phyloP scores from a whole-genome alignment of 179 eudicot genomes.

The Nepenthes alata region DNA sequence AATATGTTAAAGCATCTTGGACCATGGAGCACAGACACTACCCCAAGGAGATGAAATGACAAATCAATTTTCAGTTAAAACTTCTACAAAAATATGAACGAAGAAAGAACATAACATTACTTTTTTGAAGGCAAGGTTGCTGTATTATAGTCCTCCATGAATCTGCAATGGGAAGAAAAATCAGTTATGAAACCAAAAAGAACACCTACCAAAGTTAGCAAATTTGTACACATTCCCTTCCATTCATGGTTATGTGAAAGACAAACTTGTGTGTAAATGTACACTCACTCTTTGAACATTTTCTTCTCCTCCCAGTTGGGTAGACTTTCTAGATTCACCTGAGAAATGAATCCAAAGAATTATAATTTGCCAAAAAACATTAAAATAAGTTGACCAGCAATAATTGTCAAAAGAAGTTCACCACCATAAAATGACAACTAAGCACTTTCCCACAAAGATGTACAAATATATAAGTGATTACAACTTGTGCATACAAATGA shows the following conservation, averaged over 20 bases:
- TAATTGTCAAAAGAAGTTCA: background rate
- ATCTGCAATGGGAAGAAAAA: conserved; percentile 33
- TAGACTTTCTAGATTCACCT: conserved; percentile 93
- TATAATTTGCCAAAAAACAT: background rate
- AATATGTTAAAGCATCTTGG: no score
- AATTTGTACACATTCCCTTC: background rate
- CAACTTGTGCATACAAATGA: background rate
- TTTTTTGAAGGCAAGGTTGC: conserved; percentile 91
- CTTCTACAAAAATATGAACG: background rate
- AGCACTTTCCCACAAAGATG: background rate
- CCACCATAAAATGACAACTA: background rate
- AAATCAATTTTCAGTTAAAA: background rate
- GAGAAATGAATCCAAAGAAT: conserved; percentile 4
- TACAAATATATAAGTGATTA: background rate
- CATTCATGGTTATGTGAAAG: background rate
- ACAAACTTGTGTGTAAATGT: background rate
- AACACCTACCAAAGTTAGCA: background rate
- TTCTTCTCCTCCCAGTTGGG: conserved; percentile 95
- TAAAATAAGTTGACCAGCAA: background rate
- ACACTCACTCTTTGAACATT: conserved; percentile 79
- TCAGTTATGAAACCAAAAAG: conserved; percentile 1
- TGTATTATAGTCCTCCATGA: conserved; percentile 96
- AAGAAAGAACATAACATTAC: conserved; percentile 30
- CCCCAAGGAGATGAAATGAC: background rate
- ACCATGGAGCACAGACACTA: no score